Conservation (phyloP, 1,284 basidiomycete species). For the Malassezia arunalokei region DNA sequence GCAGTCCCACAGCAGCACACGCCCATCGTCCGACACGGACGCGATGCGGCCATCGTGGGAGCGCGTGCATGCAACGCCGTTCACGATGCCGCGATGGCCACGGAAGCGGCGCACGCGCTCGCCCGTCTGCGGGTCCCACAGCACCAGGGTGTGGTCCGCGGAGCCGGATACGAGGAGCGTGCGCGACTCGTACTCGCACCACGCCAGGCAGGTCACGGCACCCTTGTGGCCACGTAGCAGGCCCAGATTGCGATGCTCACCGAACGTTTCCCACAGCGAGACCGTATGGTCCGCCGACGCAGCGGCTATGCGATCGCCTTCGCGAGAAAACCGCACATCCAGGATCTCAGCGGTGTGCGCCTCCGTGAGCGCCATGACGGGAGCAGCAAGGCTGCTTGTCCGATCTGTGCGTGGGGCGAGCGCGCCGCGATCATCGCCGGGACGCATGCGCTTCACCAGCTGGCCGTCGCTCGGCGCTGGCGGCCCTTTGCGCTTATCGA, state of each 20-base stretch:
- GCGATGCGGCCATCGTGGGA: constrained; percentile 24
- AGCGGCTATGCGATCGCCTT: constrained; percentile 34
- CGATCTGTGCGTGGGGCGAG: constrained; percentile 17
- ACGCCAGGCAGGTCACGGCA: constrained; percentile 36
- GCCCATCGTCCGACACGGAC: constrained; percentile 40
- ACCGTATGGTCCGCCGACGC: constrained; percentile 34
- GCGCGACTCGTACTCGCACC: constrained; percentile 19
- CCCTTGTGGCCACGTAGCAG: constrained; percentile 35
- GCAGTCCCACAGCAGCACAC: constrained; percentile 37
- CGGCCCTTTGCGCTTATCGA: constrained; percentile 36
- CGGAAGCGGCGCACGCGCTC: constrained; percentile 35
- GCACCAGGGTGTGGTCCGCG: constrained; percentile 41
- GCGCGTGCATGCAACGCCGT: constrained; percentile 32
- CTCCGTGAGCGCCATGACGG: constrained; percentile 34
- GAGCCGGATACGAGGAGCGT: constrained; percentile 33
- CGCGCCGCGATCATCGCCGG: constrained; percentile 20
- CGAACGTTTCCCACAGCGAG: constrained; percentile 42
- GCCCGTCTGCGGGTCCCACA: constrained; percentile 30
- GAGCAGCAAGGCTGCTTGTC: constrained; percentile 26
- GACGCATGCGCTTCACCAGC: constrained; percentile 33
- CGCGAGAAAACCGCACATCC: constrained; percentile 36
- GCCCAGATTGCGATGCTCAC: constrained; percentile 37
- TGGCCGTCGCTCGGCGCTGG: constrained; percentile 15
- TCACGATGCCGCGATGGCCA: constrained; percentile 39
- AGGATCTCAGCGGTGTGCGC: constrained; percentile 38